Base-by-base conservation (phyloP, 1,284 basidiomycete genomes). In the Gomphus sp. region DNA sequence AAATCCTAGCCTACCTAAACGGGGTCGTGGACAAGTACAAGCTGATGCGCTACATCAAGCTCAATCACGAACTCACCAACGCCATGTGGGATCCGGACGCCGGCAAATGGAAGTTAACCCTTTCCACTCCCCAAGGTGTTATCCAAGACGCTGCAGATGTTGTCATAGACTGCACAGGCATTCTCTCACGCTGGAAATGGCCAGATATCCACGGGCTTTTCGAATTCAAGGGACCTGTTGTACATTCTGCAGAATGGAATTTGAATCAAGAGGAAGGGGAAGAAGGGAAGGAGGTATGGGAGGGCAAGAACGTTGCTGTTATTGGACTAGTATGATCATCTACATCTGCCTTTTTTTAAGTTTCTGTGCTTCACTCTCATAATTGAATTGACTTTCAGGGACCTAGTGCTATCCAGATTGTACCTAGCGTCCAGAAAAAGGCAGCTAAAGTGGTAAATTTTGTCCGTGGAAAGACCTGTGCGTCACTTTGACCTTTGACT, bases 401-500 rank as follows among this genome's bases (percentile, higher is more conserved):
- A 1, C 84, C 82, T 0, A 81, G 81, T n/a, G 81, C 80, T 2
- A 76, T 86, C 25, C 85, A 87, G 64, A 77, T 85, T 12, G 79
- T 85, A 0, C 75, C 84, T 0, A 75, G 81, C 1, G 68, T 86
- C 9, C 82, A 84, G 62, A 75, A 78, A 1, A 73, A 73, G 59
- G 82, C 83, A 4, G 68, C 70, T 5, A 43, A 43, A 16, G 41
- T 55, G 73, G 76, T 4, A 43, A 43, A 43, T 43, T 85, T 79
- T 63, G 83, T 82, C 44, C 76, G 82, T 16, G 80, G 82, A 1
- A 77, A 79, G 66, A 82, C 83, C 0, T 86, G 82, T 60, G 43
- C 8, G 58, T 60, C 25, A n/a, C 2, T 33, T 22, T 28, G 6
- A 43, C n/a, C n/a, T n/a, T n/a, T n/a, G n/a, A n/a, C n/a, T n/a